Evolutionary conservation across 2,329 filamentous ascomycete species (phyloP).

Genomic region (Cyphellophora europaea): DNA sequence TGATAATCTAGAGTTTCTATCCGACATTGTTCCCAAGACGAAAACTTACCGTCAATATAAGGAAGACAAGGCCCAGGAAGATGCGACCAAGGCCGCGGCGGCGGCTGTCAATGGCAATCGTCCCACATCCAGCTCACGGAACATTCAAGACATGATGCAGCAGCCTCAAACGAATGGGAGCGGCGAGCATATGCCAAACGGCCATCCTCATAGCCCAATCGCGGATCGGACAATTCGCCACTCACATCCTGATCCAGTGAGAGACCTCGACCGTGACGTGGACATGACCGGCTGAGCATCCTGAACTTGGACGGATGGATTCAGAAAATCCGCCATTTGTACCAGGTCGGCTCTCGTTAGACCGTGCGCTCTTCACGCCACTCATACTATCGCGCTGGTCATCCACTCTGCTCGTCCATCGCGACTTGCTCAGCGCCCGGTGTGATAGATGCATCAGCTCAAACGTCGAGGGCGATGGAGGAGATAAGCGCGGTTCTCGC

Average conservation of each 20-base stretch:
- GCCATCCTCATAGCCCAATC: slow-evolving; percentile 4
- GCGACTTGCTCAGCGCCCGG: too few relatives aligned
- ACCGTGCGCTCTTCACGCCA: too few relatives aligned
- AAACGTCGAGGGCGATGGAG: too few relatives aligned
- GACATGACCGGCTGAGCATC: slow-evolving; percentile 15
- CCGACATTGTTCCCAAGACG: slow-evolving; percentile 83
- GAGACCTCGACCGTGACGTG: slow-evolving; percentile 7
- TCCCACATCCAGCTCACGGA: neutral
- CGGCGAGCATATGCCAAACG: slow-evolving; percentile 9
- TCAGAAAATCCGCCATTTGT: too few relatives aligned
- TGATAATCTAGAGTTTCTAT: slow-evolving; percentile 90
- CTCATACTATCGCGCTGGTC: too few relatives aligned
- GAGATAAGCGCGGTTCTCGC: too few relatives aligned
- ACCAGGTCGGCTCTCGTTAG: too few relatives aligned
- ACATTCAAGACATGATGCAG: slow-evolving; percentile 11
- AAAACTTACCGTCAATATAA: slow-evolving; percentile 72
- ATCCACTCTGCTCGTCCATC: too few relatives aligned
- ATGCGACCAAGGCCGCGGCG: slow-evolving; percentile 17
- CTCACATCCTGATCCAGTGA: slow-evolving; percentile 12
- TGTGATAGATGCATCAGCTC: too few relatives aligned
- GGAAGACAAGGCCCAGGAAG: slow-evolving; percentile 45
- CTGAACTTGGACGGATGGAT: too few relatives aligned
- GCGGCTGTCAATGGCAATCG: slow-evolving; percentile 21
- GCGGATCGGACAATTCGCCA: slow-evolving; percentile 9
- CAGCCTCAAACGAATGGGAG: slow-evolving; percentile 10